Conservation (phyloP, 139 green algal genomes). For the Gonium pectorale region DNA sequence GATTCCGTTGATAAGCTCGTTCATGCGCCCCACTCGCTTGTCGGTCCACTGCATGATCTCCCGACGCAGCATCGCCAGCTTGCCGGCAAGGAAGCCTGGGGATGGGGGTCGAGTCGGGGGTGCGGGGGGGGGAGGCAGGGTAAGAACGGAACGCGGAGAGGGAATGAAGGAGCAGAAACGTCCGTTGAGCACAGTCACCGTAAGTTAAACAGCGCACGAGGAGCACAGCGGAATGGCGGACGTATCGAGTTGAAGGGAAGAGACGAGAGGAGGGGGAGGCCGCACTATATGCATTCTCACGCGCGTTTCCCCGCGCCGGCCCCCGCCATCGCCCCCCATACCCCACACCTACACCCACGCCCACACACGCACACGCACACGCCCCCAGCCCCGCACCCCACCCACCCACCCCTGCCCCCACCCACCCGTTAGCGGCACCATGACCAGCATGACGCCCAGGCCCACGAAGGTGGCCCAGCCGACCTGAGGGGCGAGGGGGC, state of each 20-base stretch:
- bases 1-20: constrained; percentile 87
- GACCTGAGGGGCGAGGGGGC: constrained; percentile 60
- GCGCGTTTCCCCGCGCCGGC: not conserved
- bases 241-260: too few relatives aligned
- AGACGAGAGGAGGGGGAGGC: too few relatives aligned
- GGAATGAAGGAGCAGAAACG: too few relatives aligned
- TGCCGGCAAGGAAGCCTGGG: constrained; percentile 71
- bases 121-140: not conserved
- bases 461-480: constrained; percentile 91
- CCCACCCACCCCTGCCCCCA: not conserved
- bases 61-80: constrained; percentile 71
- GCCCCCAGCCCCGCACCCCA: not conserved
- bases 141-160: too few relatives aligned
- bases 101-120: too few relatives aligned
- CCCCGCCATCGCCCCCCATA: not conserved
- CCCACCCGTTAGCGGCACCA: constrained; percentile 75
- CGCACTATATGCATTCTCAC: too few relatives aligned
- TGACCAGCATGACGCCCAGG: constrained; percentile 82
- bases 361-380: not conserved
- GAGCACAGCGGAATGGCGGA: too few relatives aligned
- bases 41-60: constrained; percentile 89
- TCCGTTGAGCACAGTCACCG: too few relatives aligned
- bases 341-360: not conserved
- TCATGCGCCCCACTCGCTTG: constrained; percentile 89
- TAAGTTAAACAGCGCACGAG: too few relatives aligned